phyloP scores from a whole-genome alignment of 1,284 basidiomycete species.

The Malassezia japonica region DNA sequence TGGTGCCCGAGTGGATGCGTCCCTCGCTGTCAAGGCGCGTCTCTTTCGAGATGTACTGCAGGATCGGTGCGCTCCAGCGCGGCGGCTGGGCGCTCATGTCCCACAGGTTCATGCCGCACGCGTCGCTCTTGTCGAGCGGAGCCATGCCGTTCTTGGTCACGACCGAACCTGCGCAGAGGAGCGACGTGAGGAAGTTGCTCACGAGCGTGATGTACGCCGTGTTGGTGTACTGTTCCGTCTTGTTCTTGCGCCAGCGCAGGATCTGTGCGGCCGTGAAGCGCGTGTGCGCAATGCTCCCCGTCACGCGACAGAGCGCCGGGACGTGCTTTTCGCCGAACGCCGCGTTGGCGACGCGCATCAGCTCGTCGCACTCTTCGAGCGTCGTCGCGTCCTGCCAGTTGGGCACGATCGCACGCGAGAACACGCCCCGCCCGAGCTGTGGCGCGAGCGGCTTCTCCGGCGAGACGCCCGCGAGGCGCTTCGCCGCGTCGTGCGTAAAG shows the following conservation, averaged over 20 bases:
- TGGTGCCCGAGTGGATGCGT: background rate
- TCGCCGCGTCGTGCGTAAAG: slow-evolving; percentile 60
- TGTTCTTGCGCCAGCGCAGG: slow-evolving; percentile 56
- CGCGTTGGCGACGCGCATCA: slow-evolving; percentile 49
- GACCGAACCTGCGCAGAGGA: slow-evolving; percentile 57
- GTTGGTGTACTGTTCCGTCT: slow-evolving; percentile 58
- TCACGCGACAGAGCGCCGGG: slow-evolving; percentile 49
- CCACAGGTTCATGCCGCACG: slow-evolving; percentile 78
- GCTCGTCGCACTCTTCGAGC: slow-evolving; percentile 60
- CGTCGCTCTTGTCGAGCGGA: slow-evolving; percentile 57
- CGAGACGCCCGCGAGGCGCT: slow-evolving; percentile 56
- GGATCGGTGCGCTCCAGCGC: slow-evolving; percentile 31
- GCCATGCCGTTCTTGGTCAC: background rate
- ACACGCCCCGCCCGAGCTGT: slow-evolving; percentile 55
- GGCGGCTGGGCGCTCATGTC: slow-evolving; percentile 52
- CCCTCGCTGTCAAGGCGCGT: background rate
- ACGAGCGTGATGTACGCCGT: slow-evolving; percentile 70
- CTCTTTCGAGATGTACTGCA: slow-evolving; percentile 50
- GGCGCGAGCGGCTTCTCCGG: slow-evolving; percentile 53
- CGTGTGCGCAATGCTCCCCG: slow-evolving; percentile 75
- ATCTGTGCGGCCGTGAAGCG: slow-evolving; percentile 82
- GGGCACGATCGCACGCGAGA: slow-evolving; percentile 63
- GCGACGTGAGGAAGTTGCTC: slow-evolving; percentile 70
- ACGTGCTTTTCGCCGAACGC: slow-evolving; percentile 22
- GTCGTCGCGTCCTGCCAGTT: slow-evolving; percentile 92